phyloP scores from a whole-genome alignment of 257 asterid species.

The Solanum paucissectum region DNA sequence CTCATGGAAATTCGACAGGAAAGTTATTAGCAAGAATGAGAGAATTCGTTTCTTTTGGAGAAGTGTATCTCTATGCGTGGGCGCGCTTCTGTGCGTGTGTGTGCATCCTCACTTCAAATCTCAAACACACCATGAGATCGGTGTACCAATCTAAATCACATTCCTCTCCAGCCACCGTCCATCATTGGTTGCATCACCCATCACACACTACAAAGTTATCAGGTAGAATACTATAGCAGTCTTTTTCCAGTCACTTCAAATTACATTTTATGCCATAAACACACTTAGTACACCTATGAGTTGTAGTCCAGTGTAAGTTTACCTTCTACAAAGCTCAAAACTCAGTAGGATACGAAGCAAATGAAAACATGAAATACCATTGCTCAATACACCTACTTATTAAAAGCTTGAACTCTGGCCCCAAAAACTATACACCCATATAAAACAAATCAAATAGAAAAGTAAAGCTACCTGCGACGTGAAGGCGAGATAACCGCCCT shows the following conservation, averaged over 20 bases:
- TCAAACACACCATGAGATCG: background rate
- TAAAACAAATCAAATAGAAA: background rate
- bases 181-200: background rate
- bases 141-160: background rate
- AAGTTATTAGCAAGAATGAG: background rate
- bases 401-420: background rate
- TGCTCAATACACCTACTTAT: background rate
- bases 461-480: constrained; percentile 46
- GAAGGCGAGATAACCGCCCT: constrained; percentile 89
- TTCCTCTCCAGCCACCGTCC: background rate
- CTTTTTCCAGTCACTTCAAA: background rate
- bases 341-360: background rate
- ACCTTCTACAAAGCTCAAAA: background rate
- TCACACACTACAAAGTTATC: background rate
- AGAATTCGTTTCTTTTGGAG: background rate
- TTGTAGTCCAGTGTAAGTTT: background rate
- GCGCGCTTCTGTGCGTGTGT: background rate
- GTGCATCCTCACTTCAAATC: background rate
- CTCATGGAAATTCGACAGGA: background rate
- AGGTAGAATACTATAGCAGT: background rate
- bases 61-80: background rate
- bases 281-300: background rate
- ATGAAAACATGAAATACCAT: background rate
- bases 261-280: background rate
- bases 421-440: background rate